Conservation (phyloP, 2,329 filamentous ascomycete species). For the Coniochaeta sp. region DNA sequence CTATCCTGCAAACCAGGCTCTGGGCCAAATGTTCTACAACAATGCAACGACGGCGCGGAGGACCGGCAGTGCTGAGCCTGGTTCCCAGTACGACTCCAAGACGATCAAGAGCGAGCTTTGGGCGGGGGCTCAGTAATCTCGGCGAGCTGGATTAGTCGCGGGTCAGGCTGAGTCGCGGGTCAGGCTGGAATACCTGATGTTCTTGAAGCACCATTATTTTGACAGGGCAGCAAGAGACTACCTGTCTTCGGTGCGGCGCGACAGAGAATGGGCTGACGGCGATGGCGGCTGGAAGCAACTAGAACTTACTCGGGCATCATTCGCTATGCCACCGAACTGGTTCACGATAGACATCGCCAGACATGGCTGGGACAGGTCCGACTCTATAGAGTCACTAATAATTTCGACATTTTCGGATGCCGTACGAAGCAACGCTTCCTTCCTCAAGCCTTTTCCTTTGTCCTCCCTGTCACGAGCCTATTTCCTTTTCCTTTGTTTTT, state of each 20-base stretch:
- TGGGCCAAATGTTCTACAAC: slow-evolving; percentile 67
- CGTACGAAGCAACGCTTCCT: not conserved
- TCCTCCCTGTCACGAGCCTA: not conserved
- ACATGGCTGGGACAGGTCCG: not conserved
- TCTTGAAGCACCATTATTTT: not conserved
- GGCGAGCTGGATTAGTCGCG: not conserved
- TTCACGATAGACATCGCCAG: not conserved
- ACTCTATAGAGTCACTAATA: not conserved
- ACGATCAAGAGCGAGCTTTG: slow-evolving; percentile 48
- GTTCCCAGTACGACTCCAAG: slow-evolving; percentile 49
- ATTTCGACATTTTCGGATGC: not conserved
- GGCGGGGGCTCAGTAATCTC: slow-evolving; percentile 36
- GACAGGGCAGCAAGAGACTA: not conserved
- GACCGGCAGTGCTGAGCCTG: slow-evolving; percentile 64
- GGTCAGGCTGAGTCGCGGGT: not conserved
- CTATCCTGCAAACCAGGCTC: slow-evolving; percentile 50
- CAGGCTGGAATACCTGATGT: not conserved
- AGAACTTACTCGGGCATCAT: not conserved
- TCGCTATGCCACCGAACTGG: not conserved
- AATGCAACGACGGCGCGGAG: slow-evolving; percentile 58
- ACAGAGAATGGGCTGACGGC: not conserved
- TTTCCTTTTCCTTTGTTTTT: not conserved
- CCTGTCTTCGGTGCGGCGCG: not conserved
- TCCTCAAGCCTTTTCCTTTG: not conserved
- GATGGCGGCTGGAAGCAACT: not conserved